phyloP scores from a whole-genome alignment of 140 eudicot species.

The Oenanthe javanica region DNA sequence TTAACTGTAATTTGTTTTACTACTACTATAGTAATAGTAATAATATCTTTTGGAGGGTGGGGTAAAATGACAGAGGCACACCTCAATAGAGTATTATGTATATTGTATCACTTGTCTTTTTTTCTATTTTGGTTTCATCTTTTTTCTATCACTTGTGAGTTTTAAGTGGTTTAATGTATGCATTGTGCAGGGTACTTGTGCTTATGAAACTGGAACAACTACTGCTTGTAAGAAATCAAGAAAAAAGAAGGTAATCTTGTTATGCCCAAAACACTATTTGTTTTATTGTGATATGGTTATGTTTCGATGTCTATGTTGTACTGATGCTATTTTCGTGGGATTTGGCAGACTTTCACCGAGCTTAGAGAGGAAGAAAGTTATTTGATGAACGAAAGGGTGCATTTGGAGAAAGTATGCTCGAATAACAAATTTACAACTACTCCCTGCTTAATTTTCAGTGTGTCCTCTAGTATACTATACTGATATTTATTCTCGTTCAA shows the following conservation, averaged over 20 bases:
- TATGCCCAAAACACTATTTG: too few species aligned
- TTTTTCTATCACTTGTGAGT: too few species aligned
- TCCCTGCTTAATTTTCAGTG: neutral
- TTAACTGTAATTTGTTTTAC: neutral
- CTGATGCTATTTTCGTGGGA: neutral
- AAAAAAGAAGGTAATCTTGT: constrained; percentile 19
- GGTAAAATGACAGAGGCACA: too few species aligned
- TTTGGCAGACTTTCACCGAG: constrained; percentile 37
- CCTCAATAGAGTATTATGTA: neutral
- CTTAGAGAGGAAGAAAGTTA: constrained; percentile 49
- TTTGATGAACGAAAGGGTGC: constrained; percentile 39
- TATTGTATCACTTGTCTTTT: neutral
- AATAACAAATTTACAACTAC: neutral
- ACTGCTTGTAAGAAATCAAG: constrained; percentile 15
- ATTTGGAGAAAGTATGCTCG: constrained; percentile 32
- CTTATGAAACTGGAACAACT: constrained; percentile 12
- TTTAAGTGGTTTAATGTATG: neutral
- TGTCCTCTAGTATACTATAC: neutral
- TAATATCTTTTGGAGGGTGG: neutral
- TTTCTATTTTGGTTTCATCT: neutral
- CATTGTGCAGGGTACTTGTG: constrained; percentile 17
- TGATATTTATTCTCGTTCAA: neutral
- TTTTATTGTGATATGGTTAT: neutral
- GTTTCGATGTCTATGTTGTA: neutral
- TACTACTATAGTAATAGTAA: too few species aligned